These are phyloP conservation scores for Tolypocladium inflatum DNA, from an alignment of 2,329 filamentous ascomycete genomes.

Conservation along the genomic window DNA sequence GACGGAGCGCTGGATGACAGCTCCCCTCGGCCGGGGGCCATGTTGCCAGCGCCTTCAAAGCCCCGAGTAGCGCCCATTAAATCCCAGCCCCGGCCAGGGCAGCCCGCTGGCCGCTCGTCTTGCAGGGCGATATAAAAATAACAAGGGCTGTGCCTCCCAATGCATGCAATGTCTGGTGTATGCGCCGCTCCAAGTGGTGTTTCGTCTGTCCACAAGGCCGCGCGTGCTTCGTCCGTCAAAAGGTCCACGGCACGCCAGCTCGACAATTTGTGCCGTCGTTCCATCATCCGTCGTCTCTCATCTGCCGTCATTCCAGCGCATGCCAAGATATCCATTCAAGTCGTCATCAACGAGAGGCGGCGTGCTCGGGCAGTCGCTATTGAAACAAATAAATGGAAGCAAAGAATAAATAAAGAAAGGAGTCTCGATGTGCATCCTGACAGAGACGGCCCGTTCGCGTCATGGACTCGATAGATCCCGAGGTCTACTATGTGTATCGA, in stretches of 20 bases:
- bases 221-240: background rate
- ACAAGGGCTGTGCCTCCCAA: background rate
- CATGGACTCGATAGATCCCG: background rate
- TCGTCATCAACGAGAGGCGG: background rate
- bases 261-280: background rate
- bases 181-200: background rate
- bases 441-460: background rate
- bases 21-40: background rate
- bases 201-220: background rate
- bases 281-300: background rate
- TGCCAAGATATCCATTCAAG: background rate
- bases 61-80: background rate
- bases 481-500: background rate
- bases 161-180: background rate
- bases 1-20: too few relatives aligned
- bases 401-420: background rate
- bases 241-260: background rate
- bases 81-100: background rate
- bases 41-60: background rate
- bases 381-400: background rate
- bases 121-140: background rate
- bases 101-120: background rate
- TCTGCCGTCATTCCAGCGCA: background rate
- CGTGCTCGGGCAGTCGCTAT: background rate
- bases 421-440: background rate